phyloP scores from a whole-genome alignment of 495 filamentous ascomycete genomes.

The Lophiotrema nucula region DNA sequence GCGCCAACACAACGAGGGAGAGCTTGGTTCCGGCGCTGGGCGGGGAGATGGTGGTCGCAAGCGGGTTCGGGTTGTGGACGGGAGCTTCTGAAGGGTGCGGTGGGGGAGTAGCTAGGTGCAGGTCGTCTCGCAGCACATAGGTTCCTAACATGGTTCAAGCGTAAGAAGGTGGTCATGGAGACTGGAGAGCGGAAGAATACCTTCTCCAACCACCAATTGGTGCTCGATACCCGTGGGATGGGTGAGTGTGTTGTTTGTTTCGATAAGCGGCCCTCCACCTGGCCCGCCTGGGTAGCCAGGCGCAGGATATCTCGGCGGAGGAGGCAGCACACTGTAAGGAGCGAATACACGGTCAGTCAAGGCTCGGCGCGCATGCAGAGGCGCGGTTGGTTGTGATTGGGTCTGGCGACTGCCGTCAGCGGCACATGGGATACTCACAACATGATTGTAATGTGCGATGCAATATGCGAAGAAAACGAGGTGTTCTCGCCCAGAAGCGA shows the following conservation, averaged over 20 bases:
- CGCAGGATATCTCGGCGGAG: slow-evolving; percentile 77
- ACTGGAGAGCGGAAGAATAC: slow-evolving; percentile 44
- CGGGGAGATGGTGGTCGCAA: slow-evolving; percentile 76
- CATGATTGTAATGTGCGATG: slow-evolving; percentile 26
- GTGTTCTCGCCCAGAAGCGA: slow-evolving; percentile 8
- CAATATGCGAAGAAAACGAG: slow-evolving; percentile 15
- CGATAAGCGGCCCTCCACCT: slow-evolving; percentile 68
- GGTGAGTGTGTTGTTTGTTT: slow-evolving; percentile 85
- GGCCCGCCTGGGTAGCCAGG: slow-evolving; percentile 66
- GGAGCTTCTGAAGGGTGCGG: slow-evolving; percentile 93
- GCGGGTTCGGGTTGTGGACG: slow-evolving; percentile 79
- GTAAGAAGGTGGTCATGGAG: slow-evolving; percentile 5
- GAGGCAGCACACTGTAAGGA: slow-evolving; percentile 67
- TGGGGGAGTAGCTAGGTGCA: slow-evolving; percentile 89
- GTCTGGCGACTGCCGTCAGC: background rate
- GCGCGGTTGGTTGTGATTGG: slow-evolving; percentile 21
- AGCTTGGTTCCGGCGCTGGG: slow-evolving; percentile 85
- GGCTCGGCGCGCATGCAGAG: slow-evolving; percentile 13
- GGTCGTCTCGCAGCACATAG: slow-evolving; percentile 82
- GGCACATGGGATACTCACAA: slow-evolving; percentile 28
- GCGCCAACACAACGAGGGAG: slow-evolving; percentile 68
- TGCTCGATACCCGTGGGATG: slow-evolving; percentile 76
- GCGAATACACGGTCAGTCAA: slow-evolving; percentile 13
- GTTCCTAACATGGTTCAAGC: slow-evolving; percentile 58
- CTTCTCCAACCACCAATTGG: slow-evolving; percentile 90